Evolutionary conservation across 2,329 filamentous ascomycete species (phyloP), one percentile per base, ranked within the genome.

Genomic region (Didymellaceae sp.): DNA sequence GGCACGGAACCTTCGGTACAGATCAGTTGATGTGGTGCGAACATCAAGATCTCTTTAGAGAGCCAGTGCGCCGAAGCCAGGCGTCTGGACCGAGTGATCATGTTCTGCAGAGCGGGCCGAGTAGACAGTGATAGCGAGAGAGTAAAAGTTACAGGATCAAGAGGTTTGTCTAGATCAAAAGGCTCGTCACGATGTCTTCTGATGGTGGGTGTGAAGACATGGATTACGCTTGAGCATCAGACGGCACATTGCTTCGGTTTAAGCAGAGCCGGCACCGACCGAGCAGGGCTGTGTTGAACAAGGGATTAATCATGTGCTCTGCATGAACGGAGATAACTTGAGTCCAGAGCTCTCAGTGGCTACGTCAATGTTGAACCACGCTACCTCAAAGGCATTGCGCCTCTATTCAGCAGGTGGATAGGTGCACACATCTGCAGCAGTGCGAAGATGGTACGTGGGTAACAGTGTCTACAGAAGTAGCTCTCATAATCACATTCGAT

Each of bases 51-150:
- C 6, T 26, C 25, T 18, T 38, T 22, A 13, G n/a, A 25, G 25
- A 45, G 30, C 26, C 32, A 46, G 14, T 26, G 26, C 22, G 37
- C 25, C 28, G 7, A 18, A 32, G 21, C 28, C 42, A 46, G n/a
- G 24, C 25, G 37, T 21, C 38, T 21, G 8, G 38, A 16, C 20
- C 10, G 18, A 13, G 16, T 17, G 18, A 38, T 20, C 21, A n/a
- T 42, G 25, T 17, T 28, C 16, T 35, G 45, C 17, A 17, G 6
- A 22, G n/a, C 42, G 48, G 37, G 16, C 48, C 32, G 26, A 38
- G 21, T 52, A 52, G 42, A 52, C 48, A 42, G 48, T 42, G 20
- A 38, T 52, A 52, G 48, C 9, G 11, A 21, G 11, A 21, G 11
- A 22, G 17, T 25, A 13, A 41, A 43, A 28, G 14, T 41, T 42